Evolutionary conservation across 257 asterid species (phyloP).

Genomic region (Plantago elongata): DNA sequence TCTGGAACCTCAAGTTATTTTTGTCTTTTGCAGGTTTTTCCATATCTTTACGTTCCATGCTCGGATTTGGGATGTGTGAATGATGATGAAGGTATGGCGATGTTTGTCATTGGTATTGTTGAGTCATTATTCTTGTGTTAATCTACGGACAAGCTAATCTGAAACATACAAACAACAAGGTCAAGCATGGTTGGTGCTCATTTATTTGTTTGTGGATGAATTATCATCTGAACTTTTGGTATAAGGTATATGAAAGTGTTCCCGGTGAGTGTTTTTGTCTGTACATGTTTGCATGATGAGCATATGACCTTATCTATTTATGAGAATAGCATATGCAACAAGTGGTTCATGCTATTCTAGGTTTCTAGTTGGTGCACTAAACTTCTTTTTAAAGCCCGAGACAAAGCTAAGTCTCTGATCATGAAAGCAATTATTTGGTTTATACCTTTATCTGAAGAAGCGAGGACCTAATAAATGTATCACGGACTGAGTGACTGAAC

Average conservation of each 20-base stretch:
- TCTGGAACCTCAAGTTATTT: constrained; percentile 4
- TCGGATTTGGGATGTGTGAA: constrained; percentile 48
- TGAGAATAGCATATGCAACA: background rate
- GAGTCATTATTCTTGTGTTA: constrained; percentile 14
- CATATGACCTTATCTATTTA: background rate
- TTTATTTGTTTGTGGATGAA: too few species aligned
- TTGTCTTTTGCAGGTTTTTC: constrained; percentile 60
- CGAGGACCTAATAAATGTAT: too few species aligned
- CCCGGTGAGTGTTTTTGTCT: background rate
- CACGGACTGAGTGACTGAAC: too few species aligned
- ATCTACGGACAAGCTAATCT: background rate
- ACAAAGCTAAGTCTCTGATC: too few species aligned
- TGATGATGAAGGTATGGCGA: constrained; percentile 53
- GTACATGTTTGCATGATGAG: background rate
- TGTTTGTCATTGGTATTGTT: constrained; percentile 13
- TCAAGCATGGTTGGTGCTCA: too few species aligned
- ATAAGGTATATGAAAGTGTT: background rate
- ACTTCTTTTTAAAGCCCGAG: background rate
- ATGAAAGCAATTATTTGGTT: too few species aligned
- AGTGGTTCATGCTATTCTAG: background rate
- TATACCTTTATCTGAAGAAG: too few species aligned
- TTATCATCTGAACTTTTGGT: too few species aligned
- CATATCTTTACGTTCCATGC: constrained; percentile 73
- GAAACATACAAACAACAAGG: too few species aligned
- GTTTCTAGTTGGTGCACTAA: background rate